phyloP scores from a whole-genome alignment of 108 stramenopile genomes.

The Fragilariopsis cylindrus region DNA sequence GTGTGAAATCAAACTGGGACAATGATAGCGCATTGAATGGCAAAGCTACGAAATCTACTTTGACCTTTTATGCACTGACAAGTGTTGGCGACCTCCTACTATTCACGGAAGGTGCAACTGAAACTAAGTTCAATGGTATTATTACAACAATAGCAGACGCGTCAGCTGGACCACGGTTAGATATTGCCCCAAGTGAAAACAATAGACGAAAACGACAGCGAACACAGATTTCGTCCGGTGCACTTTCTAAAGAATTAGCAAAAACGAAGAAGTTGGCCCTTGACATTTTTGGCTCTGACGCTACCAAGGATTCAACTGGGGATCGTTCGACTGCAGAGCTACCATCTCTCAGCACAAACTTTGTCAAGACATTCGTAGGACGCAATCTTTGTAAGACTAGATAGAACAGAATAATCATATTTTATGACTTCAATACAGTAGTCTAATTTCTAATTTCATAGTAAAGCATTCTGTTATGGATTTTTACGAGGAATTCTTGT shows the following conservation, averaged over 20 bases:
- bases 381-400: slow-evolving; percentile 20
- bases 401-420: background rate
- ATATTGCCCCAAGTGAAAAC: slow-evolving; percentile 9
- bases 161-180: slow-evolving; percentile 18
- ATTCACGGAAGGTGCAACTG: slow-evolving; percentile 4
- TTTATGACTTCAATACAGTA: background rate
- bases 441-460: too few species aligned
- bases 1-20: slow-evolving; percentile 15
- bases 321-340: slow-evolving; percentile 48
- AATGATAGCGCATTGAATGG: background rate
- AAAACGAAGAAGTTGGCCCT: slow-evolving; percentile 39
- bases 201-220: slow-evolving; percentile 28
- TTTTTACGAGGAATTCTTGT: too few species aligned
- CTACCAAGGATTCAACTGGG: slow-evolving; percentile 14
- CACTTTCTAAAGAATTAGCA: slow-evolving; percentile 9
- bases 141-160: background rate
- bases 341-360: slow-evolving; percentile 57
- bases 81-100: slow-evolving; percentile 20
- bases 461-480: too few species aligned
- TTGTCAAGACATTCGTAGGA: slow-evolving; percentile 58
- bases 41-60: background rate
- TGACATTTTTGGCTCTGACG: slow-evolving; percentile 20
- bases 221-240: slow-evolving; percentile 9
- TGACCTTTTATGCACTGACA: slow-evolving; percentile 23
- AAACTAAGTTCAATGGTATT: background rate